These are phyloP conservation scores for Ceratocystis albifundus DNA, from an alignment of 2,329 filamentous ascomycete genomes.

Conservation along the genomic window DNA sequence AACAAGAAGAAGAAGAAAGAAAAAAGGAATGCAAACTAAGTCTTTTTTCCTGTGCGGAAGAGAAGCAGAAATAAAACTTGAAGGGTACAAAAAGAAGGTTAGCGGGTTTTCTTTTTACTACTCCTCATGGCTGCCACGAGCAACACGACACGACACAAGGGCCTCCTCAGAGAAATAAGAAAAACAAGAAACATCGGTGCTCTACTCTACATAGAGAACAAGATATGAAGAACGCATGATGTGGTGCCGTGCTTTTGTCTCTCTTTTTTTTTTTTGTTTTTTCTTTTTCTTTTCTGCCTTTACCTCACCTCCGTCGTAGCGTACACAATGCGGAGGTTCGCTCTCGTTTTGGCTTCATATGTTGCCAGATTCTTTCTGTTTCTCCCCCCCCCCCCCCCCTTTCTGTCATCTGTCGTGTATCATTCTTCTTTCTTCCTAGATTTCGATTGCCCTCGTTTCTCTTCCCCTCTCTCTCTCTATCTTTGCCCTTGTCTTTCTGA, in stretches of 20 bases:
- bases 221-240: conserved; percentile 3
- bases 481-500: neutral
- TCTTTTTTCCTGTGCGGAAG: neutral
- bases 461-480: neutral
- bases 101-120: neutral
- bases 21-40: neutral
- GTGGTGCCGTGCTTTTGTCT: conserved; percentile 5
- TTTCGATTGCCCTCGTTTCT: neutral
- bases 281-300: neutral
- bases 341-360: neutral
- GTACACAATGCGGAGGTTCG: neutral
- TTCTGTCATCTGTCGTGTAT: neutral
- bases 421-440: neutral
- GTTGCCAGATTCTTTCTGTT: neutral
- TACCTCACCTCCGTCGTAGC: neutral
- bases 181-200: neutral
- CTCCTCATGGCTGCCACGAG: neutral
- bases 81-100: neutral
- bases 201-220: conserved; percentile 8
- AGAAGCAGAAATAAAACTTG: neutral
- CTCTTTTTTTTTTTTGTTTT: neutral
- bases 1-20: neutral
- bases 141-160: neutral
- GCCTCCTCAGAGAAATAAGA: neutral
- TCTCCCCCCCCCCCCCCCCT: neutral